Base-by-base conservation (phyloP, 2,329 filamentous ascomycete species). In the Diaporthe ampelina region DNA sequence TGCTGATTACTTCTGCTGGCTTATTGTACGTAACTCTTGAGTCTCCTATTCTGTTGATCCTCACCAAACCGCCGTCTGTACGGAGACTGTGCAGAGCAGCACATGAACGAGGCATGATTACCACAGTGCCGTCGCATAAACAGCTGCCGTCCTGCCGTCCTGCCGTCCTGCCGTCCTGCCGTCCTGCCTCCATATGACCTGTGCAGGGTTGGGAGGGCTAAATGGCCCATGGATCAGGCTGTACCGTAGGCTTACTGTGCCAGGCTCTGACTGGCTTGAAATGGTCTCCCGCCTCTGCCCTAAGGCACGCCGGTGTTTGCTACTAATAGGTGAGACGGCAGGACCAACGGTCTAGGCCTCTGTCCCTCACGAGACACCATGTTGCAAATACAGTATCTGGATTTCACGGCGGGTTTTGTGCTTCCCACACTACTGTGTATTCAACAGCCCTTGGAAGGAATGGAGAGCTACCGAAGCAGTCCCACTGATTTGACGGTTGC, bases 221-320 rank as follows among this genome's bases (percentile, higher is more conserved):
- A 52, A 35, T 26, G 19, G 19, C 35, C 32, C 63, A 68, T 37
- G 63, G 63, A 68, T 68, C 32, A 40, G 63, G 63, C 63, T 24
- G 61, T 67, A 67, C 61, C 45, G 29, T 52, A n/a, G 61, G 61
- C 61, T 67, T 67, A 67, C 61, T 67, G 61, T 67, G 61, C 29
- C 45, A 19, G 61, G 1, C 26, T 50, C 61, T 67, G 63, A 52
- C 63, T 67, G 63, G 45, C 45, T 52, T 67, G 45, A 26, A 21
- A 24, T 37, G 29, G 19, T 19, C 48, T 52, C 45, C 45, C 32
- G 29, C 26, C 40, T 67, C 32, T 54, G 32, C 63, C 48, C 48
- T 4, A 54, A 68, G 48, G 52, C 63, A 68, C 45, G 63, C 63
- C 63, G 48, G 63, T 40, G 63, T 68, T 68, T 68, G 48, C 48